Percentiles rank a stretch among this genome's conserved stretches.
Conservation (phyloP, 495 filamentous ascomycete genomes). For the Margaritispora aquatica region DNA sequence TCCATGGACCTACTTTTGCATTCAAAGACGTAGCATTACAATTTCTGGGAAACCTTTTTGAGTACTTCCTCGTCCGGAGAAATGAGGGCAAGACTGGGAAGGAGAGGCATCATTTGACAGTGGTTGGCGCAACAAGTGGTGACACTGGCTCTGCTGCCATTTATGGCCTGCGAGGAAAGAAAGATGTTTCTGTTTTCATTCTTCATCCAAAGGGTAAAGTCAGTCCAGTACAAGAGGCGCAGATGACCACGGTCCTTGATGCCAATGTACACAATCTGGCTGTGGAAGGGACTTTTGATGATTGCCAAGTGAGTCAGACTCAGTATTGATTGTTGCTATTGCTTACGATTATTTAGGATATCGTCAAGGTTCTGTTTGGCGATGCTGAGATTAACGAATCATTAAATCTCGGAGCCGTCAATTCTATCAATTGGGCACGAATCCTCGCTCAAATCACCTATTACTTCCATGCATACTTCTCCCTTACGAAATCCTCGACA, state of each 20-base stretch:
- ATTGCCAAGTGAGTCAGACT: conserved; percentile 63
- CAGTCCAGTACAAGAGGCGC: conserved; percentile 81
- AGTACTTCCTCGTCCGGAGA: conserved; percentile 83
- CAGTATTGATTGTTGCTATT: neutral
- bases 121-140: conserved; percentile 87
- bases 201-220: conserved; percentile 79
- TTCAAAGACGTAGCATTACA: conserved; percentile 93
- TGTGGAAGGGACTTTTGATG: conserved; percentile 85
- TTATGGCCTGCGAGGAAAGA: conserved; percentile 94
- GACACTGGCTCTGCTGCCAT: conserved; percentile 96
- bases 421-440: conserved; percentile 84
- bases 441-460: conserved; percentile 93
- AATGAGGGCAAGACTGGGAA: conserved; percentile 67
- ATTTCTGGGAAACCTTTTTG: conserved; percentile 91
- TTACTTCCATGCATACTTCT: conserved; percentile 88
- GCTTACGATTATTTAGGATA: conserved; percentile 49
- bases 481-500: conserved; percentile 48
- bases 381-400: conserved; percentile 68
- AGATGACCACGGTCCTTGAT: conserved; percentile 91
- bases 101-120: conserved; percentile 79
- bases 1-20: conserved; percentile 94
- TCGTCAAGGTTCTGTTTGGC: conserved; percentile 86
- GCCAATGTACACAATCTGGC: conserved; percentile 84
- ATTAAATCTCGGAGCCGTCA: conserved; percentile 77
- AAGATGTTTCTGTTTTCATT: conserved; percentile 90